Conservation (phyloP, 805 yeast genomes). For the Hanseniaspora thailandica region DNA sequence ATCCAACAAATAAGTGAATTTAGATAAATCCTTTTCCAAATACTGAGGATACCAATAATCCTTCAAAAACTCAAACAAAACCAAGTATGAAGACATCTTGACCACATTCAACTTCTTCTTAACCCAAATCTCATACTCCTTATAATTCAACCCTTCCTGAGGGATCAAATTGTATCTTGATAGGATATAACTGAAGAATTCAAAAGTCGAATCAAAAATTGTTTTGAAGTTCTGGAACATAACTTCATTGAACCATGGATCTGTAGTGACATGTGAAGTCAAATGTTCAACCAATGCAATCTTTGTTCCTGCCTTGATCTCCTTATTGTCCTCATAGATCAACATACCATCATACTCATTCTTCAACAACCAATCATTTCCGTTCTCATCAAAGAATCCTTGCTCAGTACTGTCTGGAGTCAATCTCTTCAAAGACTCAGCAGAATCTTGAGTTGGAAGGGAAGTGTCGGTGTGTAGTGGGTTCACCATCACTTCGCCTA, state of each 20-base stretch:
- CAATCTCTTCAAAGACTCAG: neutral
- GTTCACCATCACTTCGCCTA: conserved; percentile 6
- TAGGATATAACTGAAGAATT: conserved; percentile 47
- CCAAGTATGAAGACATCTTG: conserved; percentile 50
- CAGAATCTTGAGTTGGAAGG: neutral
- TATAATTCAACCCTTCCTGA: conserved; percentile 78
- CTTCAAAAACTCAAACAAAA: conserved; percentile 55
- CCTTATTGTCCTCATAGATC: conserved; percentile 51
- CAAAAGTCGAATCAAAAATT: conserved; percentile 49
- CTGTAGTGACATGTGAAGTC: conserved; percentile 58
- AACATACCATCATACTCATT: conserved; percentile 51
- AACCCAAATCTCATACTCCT: conserved; percentile 69
- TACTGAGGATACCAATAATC: conserved; percentile 60
- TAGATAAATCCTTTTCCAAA: conserved; percentile 35
- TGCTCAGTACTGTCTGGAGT: conserved; percentile 18
- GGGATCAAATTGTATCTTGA: conserved; percentile 60
- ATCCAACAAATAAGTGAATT: conserved; percentile 31
- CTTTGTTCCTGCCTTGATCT: conserved; percentile 71
- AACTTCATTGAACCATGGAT: conserved; percentile 52
- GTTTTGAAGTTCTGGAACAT: conserved; percentile 67
- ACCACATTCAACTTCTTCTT: conserved; percentile 58
- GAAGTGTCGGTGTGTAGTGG: neutral
- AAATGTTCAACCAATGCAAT: conserved; percentile 69
- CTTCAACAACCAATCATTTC: conserved; percentile 58
- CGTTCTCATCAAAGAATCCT: conserved; percentile 22